Evolutionary conservation across 2,329 filamentous ascomycete species (phyloP).

Genomic region (Beauveria scarabaeidicola): DNA sequence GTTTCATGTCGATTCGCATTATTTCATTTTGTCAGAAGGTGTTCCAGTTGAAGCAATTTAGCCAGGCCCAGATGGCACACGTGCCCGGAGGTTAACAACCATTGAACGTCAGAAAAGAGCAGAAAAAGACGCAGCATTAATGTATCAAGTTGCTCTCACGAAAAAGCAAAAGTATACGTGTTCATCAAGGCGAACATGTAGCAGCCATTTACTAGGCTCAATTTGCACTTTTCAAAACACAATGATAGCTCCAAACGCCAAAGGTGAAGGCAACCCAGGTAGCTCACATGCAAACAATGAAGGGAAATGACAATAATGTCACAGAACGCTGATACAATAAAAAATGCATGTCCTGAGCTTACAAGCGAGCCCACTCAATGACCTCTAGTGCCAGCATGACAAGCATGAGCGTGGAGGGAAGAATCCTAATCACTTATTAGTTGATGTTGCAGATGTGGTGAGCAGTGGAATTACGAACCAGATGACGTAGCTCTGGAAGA

Average conservation of each 20-base stretch:
- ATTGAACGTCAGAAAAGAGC: neutral
- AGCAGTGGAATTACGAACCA: constrained; percentile 51
- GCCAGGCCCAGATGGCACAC: too few relatives aligned
- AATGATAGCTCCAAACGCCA: constrained; percentile 5
- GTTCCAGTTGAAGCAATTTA: neutral
- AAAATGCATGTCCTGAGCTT: constrained; percentile 4
- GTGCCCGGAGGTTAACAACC: neutral
- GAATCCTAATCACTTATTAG: constrained; percentile 54
- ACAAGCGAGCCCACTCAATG: constrained; percentile 66
- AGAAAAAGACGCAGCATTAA: neutral
- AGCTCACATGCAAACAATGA: neutral
- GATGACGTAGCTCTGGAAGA: constrained; percentile 84
- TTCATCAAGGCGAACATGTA: neutral
- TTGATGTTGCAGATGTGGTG: neutral
- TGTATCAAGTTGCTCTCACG: neutral
- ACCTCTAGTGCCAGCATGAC: constrained; percentile 90
- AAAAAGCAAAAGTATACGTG: neutral
- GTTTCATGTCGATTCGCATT: neutral
- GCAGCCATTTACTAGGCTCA: neutral
- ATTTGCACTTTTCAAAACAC: neutral
- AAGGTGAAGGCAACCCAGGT: neutral
- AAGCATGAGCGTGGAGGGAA: constrained; percentile 83
- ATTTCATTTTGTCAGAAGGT: neutral
- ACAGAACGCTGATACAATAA: constrained; percentile 10
- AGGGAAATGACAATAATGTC: neutral